phyloP scores from a whole-genome alignment of 164 flowering plant species.

The Sedum album region DNA sequence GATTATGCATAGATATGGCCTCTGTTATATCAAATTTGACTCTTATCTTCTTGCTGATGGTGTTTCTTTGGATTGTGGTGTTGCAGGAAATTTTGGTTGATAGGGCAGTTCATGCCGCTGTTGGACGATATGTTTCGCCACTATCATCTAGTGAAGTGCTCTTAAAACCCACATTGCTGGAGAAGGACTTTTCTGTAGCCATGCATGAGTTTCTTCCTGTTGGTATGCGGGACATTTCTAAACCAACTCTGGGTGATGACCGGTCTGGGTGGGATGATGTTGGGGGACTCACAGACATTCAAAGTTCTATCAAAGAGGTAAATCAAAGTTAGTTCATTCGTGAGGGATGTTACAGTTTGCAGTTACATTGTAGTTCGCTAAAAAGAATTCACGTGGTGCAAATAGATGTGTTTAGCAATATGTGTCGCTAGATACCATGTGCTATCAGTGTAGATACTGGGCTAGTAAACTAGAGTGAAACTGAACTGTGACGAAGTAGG shows the following conservation, averaged over 20 bases:
- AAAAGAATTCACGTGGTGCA: background rate
- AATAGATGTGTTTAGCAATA: background rate
- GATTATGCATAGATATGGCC: background rate
- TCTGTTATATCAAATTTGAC: background rate
- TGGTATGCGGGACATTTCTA: slow-evolving; percentile 87
- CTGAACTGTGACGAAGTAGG: background rate
- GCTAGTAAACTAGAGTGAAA: background rate
- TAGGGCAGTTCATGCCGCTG: slow-evolving; percentile 80
- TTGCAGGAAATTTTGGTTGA: slow-evolving; percentile 88
- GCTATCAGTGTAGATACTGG: background rate
- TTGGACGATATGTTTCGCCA: slow-evolving; percentile 49
- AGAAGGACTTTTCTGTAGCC: slow-evolving; percentile 72
- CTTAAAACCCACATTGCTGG: slow-evolving; percentile 33
- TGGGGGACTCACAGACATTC: slow-evolving; percentile 79
- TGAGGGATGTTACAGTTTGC: background rate
- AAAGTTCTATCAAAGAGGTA: slow-evolving; percentile 82
- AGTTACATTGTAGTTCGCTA: background rate
- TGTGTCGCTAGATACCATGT: background rate
- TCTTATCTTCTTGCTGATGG: background rate
- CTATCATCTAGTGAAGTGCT: slow-evolving; percentile 19
- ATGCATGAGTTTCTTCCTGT: slow-evolving; percentile 83
- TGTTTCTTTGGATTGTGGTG: background rate
- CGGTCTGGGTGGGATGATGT: slow-evolving; percentile 94
- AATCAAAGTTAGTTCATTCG: background rate
- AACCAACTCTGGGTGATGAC: slow-evolving; percentile 65